Base-by-base conservation (phyloP, 1,284 basidiomycete genomes). In the Omphalotus olearius region DNA sequence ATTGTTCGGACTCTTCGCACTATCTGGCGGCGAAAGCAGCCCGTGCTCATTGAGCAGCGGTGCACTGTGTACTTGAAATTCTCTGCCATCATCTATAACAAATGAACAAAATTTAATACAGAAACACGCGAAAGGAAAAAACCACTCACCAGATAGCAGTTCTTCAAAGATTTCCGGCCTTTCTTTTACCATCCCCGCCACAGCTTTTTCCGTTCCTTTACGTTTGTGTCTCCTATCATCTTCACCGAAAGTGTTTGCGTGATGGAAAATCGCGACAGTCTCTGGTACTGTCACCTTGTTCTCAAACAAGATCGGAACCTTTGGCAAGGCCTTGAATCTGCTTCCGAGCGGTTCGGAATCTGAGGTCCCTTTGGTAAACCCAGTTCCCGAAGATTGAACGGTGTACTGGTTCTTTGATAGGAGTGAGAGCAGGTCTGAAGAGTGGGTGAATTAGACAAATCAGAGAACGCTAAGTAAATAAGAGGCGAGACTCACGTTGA, bases 271-370 rank as follows among this genome's bases (percentile, higher is more conserved):
- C 7, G 30, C 28, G 16, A 17, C 9, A 1, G n/a, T n/a, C 11
- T 28, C 30, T 13, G 38, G 35, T 3, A 18, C 16, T 16, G 36
- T 30, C 10, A 11, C 13, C n/a, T 37, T n/a, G 17, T 42, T 41
- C 6, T 49, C 25, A 20, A 28, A 16, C 20, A 40, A 7, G 23
- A 40, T 14, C 3, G 48, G 48, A 36, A 43, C 23, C 9, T 38
- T 43, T 14, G 48, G 48, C 18, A 50, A 44, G 16, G 48, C 48
- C 37, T 50, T 50, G 30, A 50, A 14, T 25, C 37, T 44, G 17
- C 28, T 2, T 3, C 16, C 28, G n/a, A 13, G 30, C 30, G 13
- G 30, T 7, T 33, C 30, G 13, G 17, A 18, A 14, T 6, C 14
- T 41, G 16, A 30, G 39, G 7, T 38, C 11, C 14, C 20, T 25